Percentiles rank a stretch among this genome's conserved stretches.
phyloP scores from a whole-genome alignment of 192 early-diverging fungal species.

The Geranomyces variabilis region DNA sequence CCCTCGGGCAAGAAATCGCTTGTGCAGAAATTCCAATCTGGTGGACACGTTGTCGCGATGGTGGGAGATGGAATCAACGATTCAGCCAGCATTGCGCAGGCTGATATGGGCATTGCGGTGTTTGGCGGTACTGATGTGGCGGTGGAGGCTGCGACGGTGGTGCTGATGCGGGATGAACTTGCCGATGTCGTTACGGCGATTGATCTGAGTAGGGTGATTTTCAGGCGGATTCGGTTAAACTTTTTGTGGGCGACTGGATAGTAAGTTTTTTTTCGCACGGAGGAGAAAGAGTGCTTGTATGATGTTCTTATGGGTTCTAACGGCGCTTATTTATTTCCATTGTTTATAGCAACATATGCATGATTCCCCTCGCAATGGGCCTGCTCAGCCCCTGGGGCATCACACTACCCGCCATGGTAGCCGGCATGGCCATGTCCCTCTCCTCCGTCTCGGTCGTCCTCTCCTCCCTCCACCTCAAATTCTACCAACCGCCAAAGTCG shows the following conservation, averaged over 20 bases:
- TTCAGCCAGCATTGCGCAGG: constrained; percentile 83
- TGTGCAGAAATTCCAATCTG: constrained; percentile 70
- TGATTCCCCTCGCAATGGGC: constrained; percentile 95
- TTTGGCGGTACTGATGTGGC: constrained; percentile 94
- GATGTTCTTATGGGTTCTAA: background rate
- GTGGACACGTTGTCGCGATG: constrained; percentile 74
- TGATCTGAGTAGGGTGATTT: constrained; percentile 82
- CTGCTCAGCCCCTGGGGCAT: constrained; percentile 82
- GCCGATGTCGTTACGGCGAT: constrained; percentile 84
- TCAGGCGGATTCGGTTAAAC: constrained; percentile 82
- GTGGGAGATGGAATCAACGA: constrained; percentile 98
- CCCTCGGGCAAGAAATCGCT: constrained; percentile 87
- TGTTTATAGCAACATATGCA: constrained; percentile 70
- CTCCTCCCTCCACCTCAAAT: constrained; percentile 83
- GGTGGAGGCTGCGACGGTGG: constrained; percentile 89
- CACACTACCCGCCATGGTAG: constrained; percentile 87
- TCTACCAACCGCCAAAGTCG: constrained; percentile 47
- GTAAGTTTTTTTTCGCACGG: constrained; percentile 36
- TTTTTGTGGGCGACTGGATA: constrained; percentile 89
- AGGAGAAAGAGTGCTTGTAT: background rate
- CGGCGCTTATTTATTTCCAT: background rate
- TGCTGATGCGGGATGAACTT: constrained; percentile 89
- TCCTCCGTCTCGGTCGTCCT: constrained; percentile 90
- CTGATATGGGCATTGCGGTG: constrained; percentile 87
- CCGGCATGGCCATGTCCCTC: constrained; percentile 92